Evolutionary conservation across 73 alveolate genomes (phyloP), one percentile per base, ranked within the genome.

Genomic region (Paramecium biaurelia): DNA sequence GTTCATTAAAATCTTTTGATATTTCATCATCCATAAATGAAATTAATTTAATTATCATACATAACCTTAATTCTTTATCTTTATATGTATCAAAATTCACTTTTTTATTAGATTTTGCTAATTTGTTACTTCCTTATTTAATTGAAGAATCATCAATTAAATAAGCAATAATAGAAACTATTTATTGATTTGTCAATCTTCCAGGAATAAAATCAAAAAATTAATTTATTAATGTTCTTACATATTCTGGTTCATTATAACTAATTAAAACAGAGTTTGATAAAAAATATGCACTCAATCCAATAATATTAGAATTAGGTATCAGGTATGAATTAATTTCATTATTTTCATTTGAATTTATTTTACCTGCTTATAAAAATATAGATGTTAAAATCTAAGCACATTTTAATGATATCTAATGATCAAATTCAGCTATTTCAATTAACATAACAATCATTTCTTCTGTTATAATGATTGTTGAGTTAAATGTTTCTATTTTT

Each of bases 1-100:
- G n/a, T 34, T 72, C 38, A 18, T 37, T 72, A 7, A 72, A 72
- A 35, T 72, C 86, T 38, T 63, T 63, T 15, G 84, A 63, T 1
- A 72, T 38, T 15, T 72, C 86, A 32, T 72, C 86, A 34, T 72
- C 58, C 59, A 72, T 4, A 20, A n/a, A 23, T 28, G 86, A 32
- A 35, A 72, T 72, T 11, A 72, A 20, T 34, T 72, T 72, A 35
- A 72, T 72, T n/a, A 72, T 72, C 86, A 72, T 35, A n/a, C 56
- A 32, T 8, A 72, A 35, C 18, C 86, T 72, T 15, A 42, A 12
- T 20, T 32, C 56, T 37, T 72, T 72, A 20, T 72, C 86, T 14
- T 35, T 72, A 2, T 2, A 38, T 2, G 7, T 28, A 35, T 72
- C 86, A 72, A 72, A 72, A 37, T 72, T 38, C 4, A 72, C 14